A percentile compares a stretch with the other conserved stretches of the same genome.
Conservation (phyloP, 108 stramenopile genomes). For the Fragilaria crotonensis region DNA sequence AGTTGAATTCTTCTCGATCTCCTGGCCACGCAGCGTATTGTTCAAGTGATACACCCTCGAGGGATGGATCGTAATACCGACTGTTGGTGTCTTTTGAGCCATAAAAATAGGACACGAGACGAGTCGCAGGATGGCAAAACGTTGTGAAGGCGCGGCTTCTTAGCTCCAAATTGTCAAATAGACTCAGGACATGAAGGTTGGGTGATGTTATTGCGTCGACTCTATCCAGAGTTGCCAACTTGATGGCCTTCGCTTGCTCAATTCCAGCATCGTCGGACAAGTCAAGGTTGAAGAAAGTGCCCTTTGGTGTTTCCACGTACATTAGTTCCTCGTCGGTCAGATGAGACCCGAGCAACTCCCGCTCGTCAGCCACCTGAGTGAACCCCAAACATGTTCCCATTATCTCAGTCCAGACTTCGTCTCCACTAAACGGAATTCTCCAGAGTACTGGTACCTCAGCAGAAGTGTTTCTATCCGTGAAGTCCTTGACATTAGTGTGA, state of each 20-base stretch:
- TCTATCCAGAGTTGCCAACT: neutral
- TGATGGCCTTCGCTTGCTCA: neutral
- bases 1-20: conserved; percentile 3
- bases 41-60: neutral
- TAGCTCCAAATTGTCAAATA: neutral
- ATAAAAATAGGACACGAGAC: neutral
- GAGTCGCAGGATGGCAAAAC: neutral
- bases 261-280: neutral
- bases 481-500: neutral
- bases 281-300: neutral
- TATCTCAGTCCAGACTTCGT: neutral
- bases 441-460: neutral
- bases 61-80: neutral
- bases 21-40: neutral
- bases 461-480: neutral
- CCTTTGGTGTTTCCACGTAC: neutral
- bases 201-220: neutral
- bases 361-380: neutral
- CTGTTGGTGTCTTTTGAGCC: neutral
- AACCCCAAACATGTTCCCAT: neutral
- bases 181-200: neutral
- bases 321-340: neutral
- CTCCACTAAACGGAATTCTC: neutral
- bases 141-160: neutral
- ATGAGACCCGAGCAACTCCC: neutral